Evolutionary conservation across 371 early-diverging fungal genomes (phyloP).

Genomic region (Mucor lusitanicus): DNA sequence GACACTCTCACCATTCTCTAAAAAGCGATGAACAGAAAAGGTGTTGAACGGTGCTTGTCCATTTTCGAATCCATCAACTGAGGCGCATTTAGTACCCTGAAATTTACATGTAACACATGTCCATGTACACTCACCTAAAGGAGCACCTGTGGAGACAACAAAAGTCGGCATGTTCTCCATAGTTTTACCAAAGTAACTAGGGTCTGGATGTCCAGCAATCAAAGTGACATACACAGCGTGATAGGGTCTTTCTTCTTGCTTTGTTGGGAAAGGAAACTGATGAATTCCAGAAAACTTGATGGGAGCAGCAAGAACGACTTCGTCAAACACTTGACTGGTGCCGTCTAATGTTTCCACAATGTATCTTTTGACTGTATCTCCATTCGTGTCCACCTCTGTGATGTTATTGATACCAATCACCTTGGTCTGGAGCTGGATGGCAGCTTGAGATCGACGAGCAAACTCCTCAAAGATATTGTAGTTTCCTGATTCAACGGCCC

Average conservation of each 20-base stretch:
- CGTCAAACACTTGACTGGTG: conserved; percentile 49
- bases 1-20: conserved; percentile 56
- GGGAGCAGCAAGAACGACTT: conserved; percentile 60
- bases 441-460: conserved; percentile 49
- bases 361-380: conserved; percentile 28
- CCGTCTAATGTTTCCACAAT: conserved; percentile 44
- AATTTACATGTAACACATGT: not conserved
- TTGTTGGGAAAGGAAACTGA: conserved; percentile 21
- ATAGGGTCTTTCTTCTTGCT: conserved; percentile 36
- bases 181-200: conserved; percentile 51
- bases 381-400: conserved; percentile 27
- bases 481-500: conserved; percentile 66
- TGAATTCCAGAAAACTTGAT: conserved; percentile 26
- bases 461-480: conserved; percentile 69
- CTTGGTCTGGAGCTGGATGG: conserved; percentile 46
- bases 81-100: not conserved
- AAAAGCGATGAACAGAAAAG: conserved; percentile 42
- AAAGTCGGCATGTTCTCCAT: conserved; percentile 46
- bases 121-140: conserved; percentile 26
- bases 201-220: conserved; percentile 59
- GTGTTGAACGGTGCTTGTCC: conserved; percentile 49
- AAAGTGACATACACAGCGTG: conserved; percentile 67
- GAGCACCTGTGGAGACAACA: conserved; percentile 56
- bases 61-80: conserved; percentile 32
- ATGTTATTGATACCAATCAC: conserved; percentile 42